Base-by-base conservation (phyloP, 2,329 filamentous ascomycete genomes). In the Aspergillus floridensis region DNA sequence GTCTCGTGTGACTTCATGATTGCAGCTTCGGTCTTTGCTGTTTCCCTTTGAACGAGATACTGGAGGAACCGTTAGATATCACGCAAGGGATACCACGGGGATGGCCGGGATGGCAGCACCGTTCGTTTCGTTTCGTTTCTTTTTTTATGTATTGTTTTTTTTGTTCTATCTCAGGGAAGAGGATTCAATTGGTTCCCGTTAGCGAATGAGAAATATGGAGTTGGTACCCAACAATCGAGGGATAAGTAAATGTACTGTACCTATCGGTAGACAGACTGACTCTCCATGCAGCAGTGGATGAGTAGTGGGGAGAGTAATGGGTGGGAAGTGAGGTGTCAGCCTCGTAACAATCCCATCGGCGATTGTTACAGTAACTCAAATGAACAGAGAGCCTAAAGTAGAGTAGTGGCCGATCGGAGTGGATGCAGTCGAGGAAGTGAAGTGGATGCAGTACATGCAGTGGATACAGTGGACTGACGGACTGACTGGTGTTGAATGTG, bases 371-470 rank as follows among this genome's bases (percentile, higher is more conserved):
- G 26, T 29, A 29, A 29, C 26, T 29, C 26, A 29, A 29, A 29
- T 7, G 26, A 29, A 29, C 7, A 29, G 8, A 29, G 26, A 29
- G 10, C 26, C 26, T 7, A 44, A 44, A n/a, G 38, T 41, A 44
- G 58, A 49, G 56, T 44, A 41, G 57, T 47, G 19, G 60, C 55
- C 60, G 58, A 57, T 49, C 32, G 50, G 49, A 32, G 21, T 31
- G 4, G 38, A 55, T 52, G 22, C 22, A 22, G 22, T 22, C 22
- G 22, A 22, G 22, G 22, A 22, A 22, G 22, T 22, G 22, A 22
- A 32, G 21, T 31, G 4, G 38, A 55, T 41, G 32, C 32, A 35
- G 11, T 35, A 2, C 4, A 12, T 35, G 11, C 14, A 35, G 12
- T 35, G 7, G 26, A 10, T 29, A 6, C 24, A 26, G 24, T 35